Percentiles rank a stretch among this genome's conserved stretches.
Conservation (phyloP, 2,329 filamentous ascomycete genomes). For the Ophiocordyceps camponoti-saundersi region DNA sequence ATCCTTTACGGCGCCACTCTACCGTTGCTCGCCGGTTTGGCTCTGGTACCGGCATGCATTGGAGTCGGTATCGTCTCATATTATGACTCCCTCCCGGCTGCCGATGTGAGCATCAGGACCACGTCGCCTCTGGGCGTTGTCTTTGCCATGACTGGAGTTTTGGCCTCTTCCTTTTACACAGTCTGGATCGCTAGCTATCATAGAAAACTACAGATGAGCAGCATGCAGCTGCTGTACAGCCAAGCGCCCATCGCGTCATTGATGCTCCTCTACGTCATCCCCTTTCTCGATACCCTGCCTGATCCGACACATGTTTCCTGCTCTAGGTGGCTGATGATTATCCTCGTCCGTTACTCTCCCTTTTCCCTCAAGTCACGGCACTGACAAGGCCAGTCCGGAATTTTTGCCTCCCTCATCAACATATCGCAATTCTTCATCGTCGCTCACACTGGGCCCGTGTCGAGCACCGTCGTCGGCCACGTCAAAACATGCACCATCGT, state of each 20-base stretch:
- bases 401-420: conserved; percentile 48
- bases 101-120: conserved; percentile 30
- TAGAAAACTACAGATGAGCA: conserved; percentile 46
- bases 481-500: conserved; percentile 50
- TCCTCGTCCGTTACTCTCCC: conserved; percentile 26
- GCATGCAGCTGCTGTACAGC: conserved; percentile 53
- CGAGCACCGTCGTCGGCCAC: conserved; percentile 49
- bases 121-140: conserved; percentile 42
- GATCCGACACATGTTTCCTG: conserved; percentile 32
- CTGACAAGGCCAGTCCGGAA: conserved; percentile 30
- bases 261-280: conserved; percentile 47
- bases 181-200: conserved; percentile 53
- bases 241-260: conserved; percentile 47
- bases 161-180: conserved; percentile 50
- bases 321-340: conserved; percentile 39
- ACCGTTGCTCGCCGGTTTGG: conserved; percentile 32
- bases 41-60: conserved; percentile 42
- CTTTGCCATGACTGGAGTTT: conserved; percentile 46
- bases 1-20: conserved; percentile 40
- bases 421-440: conserved; percentile 47
- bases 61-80: conserved; percentile 52
- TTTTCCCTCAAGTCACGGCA: neutral
- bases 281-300: conserved; percentile 47
- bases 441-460: conserved; percentile 43
- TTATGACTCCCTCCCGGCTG: conserved; percentile 41